Conservation (phyloP, 306 rosid species). For the Abrus precatorius region DNA sequence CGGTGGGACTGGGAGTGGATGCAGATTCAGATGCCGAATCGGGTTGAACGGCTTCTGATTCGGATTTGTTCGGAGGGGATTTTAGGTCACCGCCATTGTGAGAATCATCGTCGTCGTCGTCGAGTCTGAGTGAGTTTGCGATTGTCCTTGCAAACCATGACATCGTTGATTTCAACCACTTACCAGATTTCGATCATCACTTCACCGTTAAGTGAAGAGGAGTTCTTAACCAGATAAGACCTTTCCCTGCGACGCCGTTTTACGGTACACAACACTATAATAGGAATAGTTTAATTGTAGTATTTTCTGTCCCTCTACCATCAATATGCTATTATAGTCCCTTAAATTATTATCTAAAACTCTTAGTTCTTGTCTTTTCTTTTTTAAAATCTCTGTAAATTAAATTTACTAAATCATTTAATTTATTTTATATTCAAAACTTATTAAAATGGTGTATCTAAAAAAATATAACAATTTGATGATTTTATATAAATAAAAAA, state of each 20-base stretch:
- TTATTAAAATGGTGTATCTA: no score
- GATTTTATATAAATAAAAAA: no score
- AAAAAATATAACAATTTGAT: no score
- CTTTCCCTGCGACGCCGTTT: slow-evolving; percentile 53
- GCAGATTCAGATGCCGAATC: slow-evolving; percentile 49
- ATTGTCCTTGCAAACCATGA: slow-evolving; percentile 88
- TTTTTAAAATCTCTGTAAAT: no score
- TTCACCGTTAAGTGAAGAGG: slow-evolving; percentile 24
- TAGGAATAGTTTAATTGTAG: no score
- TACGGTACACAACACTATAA: not conserved
- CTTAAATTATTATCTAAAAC: no score
- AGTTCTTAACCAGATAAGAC: slow-evolving; percentile 42
- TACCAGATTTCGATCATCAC: slow-evolving; percentile 33
- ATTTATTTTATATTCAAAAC: no score
- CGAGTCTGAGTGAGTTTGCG: slow-evolving; percentile 85
- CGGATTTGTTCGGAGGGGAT: slow-evolving; percentile 45
- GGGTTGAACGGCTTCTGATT: slow-evolving; percentile 44
- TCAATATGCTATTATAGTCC: not conserved
- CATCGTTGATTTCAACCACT: slow-evolving; percentile 57
- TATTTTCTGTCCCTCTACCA: no score
- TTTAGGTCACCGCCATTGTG: slow-evolving; percentile 43
- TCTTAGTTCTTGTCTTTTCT: no score
- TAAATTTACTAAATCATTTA: no score
- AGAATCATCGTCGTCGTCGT: slow-evolving; percentile 54
- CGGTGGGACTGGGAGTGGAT: slow-evolving; percentile 57